Conservation (phyloP, 2,329 filamentous ascomycete species). For the Trematosphaeria pertusa region DNA sequence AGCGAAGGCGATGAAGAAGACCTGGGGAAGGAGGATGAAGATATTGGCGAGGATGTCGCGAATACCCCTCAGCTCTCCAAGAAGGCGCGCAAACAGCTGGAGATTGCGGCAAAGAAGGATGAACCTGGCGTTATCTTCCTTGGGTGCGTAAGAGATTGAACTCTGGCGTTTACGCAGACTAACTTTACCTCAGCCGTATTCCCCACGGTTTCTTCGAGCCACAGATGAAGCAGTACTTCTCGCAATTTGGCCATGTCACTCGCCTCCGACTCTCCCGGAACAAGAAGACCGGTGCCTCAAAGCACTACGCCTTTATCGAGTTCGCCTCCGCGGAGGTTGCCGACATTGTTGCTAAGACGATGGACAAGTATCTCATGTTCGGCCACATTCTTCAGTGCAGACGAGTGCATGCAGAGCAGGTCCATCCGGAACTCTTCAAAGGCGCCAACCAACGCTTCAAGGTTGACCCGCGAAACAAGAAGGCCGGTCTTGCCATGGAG, state of each 20-base stretch:
- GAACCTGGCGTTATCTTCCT: constrained; percentile 85
- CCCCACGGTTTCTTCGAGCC: constrained; percentile 97
- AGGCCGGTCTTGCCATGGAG: constrained; percentile 77
- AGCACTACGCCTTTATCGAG: constrained; percentile 95
- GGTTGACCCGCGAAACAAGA: constrained; percentile 83
- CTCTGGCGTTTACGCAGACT: constrained; percentile 8
- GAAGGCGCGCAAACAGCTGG: constrained; percentile 51
- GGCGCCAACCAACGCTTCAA: constrained; percentile 92
- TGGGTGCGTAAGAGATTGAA: constrained; percentile 57
- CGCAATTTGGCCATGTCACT: constrained; percentile 86
- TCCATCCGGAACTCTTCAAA: constrained; percentile 85
- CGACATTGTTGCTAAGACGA: constrained; percentile 90
- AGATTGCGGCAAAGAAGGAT: constrained; percentile 59
- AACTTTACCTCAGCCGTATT: constrained; percentile 65
- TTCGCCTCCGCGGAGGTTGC: constrained; percentile 81
- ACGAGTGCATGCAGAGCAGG: constrained; percentile 74
- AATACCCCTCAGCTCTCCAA: constrained; percentile 36
- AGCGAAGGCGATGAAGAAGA: constrained; percentile 53
- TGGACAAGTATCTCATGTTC: constrained; percentile 97
- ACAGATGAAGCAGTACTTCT: constrained; percentile 92
- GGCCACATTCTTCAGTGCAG: constrained; percentile 92
- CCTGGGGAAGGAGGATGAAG: constrained; percentile 45
- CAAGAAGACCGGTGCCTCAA: constrained; percentile 86
- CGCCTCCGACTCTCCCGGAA: constrained; percentile 86
- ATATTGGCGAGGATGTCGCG: constrained; percentile 48